Conservation (phyloP, 2,329 filamentous ascomycete genomes). For the Fusarium humuli region DNA sequence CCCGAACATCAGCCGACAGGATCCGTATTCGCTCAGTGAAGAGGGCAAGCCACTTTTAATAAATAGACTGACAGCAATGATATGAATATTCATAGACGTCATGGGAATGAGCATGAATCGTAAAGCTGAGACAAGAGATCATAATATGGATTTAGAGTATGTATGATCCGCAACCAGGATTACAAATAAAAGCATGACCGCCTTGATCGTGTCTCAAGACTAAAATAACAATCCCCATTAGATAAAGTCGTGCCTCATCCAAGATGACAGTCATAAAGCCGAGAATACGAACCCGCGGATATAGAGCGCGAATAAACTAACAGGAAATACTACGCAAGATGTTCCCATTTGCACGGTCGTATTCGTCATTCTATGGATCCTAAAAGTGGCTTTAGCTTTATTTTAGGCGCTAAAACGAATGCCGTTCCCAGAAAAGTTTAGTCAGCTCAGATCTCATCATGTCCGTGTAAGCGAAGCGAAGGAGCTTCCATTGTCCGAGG, state of each 20-base stretch:
- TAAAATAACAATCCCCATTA: slow-evolving; percentile 2
- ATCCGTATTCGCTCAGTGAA: slow-evolving; percentile 25
- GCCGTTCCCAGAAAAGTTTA: slow-evolving; percentile 15
- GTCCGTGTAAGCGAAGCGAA: slow-evolving; percentile 39
- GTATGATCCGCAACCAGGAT: slow-evolving; percentile 6
- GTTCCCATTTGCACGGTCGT: slow-evolving; percentile 12
- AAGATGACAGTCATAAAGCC: not conserved
- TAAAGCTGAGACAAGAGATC: not conserved
- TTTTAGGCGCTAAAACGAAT: slow-evolving; percentile 30
- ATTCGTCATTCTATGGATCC: slow-evolving; percentile 33
- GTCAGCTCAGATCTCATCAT: slow-evolving; percentile 23
- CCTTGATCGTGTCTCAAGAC: not conserved
- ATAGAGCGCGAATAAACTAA: slow-evolving; percentile 16
- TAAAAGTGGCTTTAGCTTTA: slow-evolving; percentile 24
- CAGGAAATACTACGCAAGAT: not conserved
- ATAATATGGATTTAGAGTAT: not conserved
- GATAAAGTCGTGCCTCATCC: not conserved
- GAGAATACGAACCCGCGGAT: not conserved
- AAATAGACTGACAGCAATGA: not conserved
- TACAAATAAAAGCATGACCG: not conserved
- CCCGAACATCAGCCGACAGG: slow-evolving; percentile 42
- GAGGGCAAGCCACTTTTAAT: slow-evolving; percentile 11
- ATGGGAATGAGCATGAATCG: not conserved
- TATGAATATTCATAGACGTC: not conserved
- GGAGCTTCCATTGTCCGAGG: slow-evolving; percentile 16